Evolutionary conservation across 805 yeast genomes (phyloP).

Genomic region (Candida qinlingensis): DNA sequence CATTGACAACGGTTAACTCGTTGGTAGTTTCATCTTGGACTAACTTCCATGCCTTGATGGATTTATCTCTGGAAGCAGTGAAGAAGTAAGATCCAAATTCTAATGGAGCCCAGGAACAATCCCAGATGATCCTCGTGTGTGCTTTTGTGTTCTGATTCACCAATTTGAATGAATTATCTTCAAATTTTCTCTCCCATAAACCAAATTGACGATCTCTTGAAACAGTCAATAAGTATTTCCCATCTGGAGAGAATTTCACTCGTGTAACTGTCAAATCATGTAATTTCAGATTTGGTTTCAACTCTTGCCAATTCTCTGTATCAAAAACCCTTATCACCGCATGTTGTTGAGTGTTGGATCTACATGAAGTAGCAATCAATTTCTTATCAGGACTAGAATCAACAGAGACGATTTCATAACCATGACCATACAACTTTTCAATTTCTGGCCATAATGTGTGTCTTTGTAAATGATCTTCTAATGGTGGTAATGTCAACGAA

Average conservation of each 20-base stretch:
- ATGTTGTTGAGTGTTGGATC: constrained; percentile 77
- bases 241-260: constrained; percentile 67
- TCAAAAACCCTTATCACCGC: constrained; percentile 80
- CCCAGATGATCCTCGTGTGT: constrained; percentile 93
- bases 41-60: constrained; percentile 66
- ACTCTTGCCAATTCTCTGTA: constrained; percentile 54
- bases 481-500: constrained; percentile 56
- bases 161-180: constrained; percentile 35
- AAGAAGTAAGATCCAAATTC: constrained; percentile 47
- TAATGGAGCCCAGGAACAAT: constrained; percentile 79
- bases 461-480: constrained; percentile 88
- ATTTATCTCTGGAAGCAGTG: constrained; percentile 85
- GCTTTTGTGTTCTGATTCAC: constrained; percentile 54
- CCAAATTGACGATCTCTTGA: constrained; percentile 87
- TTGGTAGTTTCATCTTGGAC: constrained; percentile 18
- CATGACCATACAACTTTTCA: constrained; percentile 95
- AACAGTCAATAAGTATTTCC: constrained; percentile 61
- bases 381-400: constrained; percentile 61
- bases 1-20: constrained; percentile 28
- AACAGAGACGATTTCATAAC: constrained; percentile 83
- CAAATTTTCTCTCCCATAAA: constrained; percentile 53
- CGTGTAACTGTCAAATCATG: constrained; percentile 87
- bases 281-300: constrained; percentile 50
- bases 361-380: constrained; percentile 84
- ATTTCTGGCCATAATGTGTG: constrained; percentile 92